Percentiles rank a stretch among this genome's conserved stretches.
phyloP scores from a whole-genome alignment of 345 rosid genomes.

The Passiflora organensis region DNA sequence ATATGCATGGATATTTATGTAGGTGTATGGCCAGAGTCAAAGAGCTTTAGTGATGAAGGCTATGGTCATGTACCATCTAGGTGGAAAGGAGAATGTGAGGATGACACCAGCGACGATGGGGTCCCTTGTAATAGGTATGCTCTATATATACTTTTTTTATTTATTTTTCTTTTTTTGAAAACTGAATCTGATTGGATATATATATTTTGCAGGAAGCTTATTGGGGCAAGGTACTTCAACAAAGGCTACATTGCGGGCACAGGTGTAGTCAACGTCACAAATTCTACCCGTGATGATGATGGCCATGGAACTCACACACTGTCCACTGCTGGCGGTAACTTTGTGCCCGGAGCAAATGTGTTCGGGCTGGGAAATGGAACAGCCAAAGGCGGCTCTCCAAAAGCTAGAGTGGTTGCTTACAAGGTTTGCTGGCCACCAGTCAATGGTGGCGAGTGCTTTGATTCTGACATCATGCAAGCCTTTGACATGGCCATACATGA shows the following conservation, averaged over 20 bases:
- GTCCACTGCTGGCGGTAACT: constrained; percentile 26
- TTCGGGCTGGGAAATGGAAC: constrained; percentile 49
- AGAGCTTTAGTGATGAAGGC: constrained; percentile 19
- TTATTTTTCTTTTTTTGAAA: neutral
- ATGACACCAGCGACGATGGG: constrained; percentile 1
- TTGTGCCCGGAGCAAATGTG: neutral
- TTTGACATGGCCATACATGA: constrained; percentile 47
- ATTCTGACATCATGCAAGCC: constrained; percentile 46
- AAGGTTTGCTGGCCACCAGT: constrained; percentile 46
- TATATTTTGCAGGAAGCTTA: constrained; percentile 13
- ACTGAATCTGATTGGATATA: neutral
- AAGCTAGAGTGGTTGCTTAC: constrained; percentile 51
- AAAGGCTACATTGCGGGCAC: constrained; percentile 5
- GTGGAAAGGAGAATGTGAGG: constrained; percentile 22
- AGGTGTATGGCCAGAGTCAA: constrained; percentile 26
- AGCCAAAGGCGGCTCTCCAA: constrained; percentile 58
- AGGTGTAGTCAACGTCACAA: neutral
- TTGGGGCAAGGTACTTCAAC: constrained; percentile 20
- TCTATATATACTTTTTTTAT: neutral
- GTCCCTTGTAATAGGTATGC: constrained; percentile 15
- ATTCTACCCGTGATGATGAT: constrained; percentile 15
- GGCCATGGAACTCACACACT: constrained; percentile 37
- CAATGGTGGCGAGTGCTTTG: constrained; percentile 25
- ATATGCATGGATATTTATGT: neutral
- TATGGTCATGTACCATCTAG: constrained; percentile 21